These are phyloP conservation scores for Jatropha podagrica DNA, from an alignment of 441 rosid genomes.

Conservation along the genomic window DNA sequence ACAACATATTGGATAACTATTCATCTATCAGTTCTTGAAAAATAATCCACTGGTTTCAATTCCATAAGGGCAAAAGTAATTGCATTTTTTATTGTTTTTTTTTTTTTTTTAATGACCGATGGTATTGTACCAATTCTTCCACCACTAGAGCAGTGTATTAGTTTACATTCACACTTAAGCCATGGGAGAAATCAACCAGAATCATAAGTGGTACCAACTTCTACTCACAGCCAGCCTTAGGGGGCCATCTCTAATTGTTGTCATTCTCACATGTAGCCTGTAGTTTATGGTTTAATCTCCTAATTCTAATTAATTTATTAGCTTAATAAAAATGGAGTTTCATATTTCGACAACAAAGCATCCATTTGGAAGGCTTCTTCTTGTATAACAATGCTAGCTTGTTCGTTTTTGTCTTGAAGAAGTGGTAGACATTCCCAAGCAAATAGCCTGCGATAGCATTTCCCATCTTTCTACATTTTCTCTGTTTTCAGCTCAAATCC, in stretches of 20 bases:
- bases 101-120: no score
- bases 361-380: not conserved
- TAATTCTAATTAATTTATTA: not conserved
- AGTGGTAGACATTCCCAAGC: not conserved
- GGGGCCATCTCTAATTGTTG: not conserved
- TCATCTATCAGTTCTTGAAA: not conserved
- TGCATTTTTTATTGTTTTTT: no score
- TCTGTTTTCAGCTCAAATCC: not conserved
- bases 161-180: no score
- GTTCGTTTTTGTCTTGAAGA: not conserved
- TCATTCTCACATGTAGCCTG: not conserved
- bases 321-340: not conserved
- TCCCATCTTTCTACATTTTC: not conserved
- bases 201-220: not conserved
- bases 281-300: not conserved
- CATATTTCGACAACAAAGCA: not conserved
- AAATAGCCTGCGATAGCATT: not conserved
- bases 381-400: not conserved
- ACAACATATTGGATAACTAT: not conserved
- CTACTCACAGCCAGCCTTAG: not conserved
- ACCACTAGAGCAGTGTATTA: no score
- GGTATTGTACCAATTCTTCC: no score
- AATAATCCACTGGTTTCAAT: not conserved
- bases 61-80: no score
- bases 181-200: not conserved